phyloP scores from a whole-genome alignment of 2,329 filamentous ascomycete species.

The Thelonectria blattea region DNA sequence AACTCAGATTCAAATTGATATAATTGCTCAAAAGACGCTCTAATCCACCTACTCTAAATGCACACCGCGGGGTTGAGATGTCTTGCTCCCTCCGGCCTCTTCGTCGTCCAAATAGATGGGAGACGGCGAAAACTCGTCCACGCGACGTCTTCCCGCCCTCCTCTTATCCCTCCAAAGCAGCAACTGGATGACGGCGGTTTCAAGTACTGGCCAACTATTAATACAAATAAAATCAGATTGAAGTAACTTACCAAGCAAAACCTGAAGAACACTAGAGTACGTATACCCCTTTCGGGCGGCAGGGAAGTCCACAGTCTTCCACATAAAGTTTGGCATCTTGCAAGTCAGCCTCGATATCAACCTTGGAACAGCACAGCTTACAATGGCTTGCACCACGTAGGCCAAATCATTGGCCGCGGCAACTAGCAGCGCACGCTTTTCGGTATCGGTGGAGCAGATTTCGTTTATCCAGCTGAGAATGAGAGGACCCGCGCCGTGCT shows the following conservation, averaged over 20 bases:
- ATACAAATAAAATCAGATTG: background rate
- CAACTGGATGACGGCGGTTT: constrained; percentile 1
- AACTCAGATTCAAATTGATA: no score
- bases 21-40: no score
- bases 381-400: constrained; percentile 30
- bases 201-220: background rate
- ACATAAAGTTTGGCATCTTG: constrained; percentile 26
- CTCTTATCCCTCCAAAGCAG: constrained; percentile 3
- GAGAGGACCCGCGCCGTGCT: constrained; percentile 29
- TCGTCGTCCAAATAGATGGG: background rate
- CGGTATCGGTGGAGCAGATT: constrained; percentile 28
- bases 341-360: background rate
- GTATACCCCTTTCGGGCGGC: constrained; percentile 23
- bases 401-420: constrained; percentile 19
- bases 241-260: constrained; percentile 15
- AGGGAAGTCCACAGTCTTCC: constrained; percentile 29
- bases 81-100: background rate
- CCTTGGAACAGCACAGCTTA: background rate
- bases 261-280: constrained; percentile 21
- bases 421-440: constrained; percentile 30
- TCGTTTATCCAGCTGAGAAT: constrained; percentile 36
- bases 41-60: no score
- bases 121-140: background rate
- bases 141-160: background rate
- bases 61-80: background rate